Evolutionary conservation across 2,329 filamentous ascomycete species (phyloP).

Genomic region (Ceratocystis ficicola): DNA sequence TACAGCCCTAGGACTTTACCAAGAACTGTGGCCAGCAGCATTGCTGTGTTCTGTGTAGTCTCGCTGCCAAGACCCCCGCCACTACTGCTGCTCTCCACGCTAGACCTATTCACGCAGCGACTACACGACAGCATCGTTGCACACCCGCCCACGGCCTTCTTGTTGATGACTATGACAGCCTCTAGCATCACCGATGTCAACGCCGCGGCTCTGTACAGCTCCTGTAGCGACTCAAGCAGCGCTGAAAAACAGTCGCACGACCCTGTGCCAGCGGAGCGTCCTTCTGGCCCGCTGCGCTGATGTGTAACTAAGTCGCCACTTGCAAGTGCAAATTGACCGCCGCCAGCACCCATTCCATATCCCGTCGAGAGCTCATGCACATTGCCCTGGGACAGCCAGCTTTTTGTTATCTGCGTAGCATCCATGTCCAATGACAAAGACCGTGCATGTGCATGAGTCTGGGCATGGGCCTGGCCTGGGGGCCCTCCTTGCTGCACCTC

Average conservation of each 20-base stretch:
- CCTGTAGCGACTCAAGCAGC: conserved; percentile 35
- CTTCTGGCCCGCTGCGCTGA: not conserved
- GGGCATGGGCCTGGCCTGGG: conserved; percentile 23
- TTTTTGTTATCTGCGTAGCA: conserved; percentile 19
- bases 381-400: conserved; percentile 27
- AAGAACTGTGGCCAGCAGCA: conserved; percentile 40
- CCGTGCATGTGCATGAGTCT: conserved; percentile 29
- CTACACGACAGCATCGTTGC: conserved; percentile 36
- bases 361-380: conserved; percentile 11
- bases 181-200: conserved; percentile 34
- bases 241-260: conserved; percentile 7
- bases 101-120: conserved; percentile 35
- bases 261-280: not conserved
- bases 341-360: not conserved
- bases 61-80: not conserved
- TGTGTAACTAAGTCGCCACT: not conserved
- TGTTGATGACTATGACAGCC: conserved; percentile 35
- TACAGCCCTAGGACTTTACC: conserved; percentile 31
- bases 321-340: not conserved
- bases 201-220: conserved; percentile 36
- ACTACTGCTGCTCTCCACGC: conserved; percentile 19
- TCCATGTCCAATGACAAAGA: conserved; percentile 28
- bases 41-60: conserved; percentile 34
- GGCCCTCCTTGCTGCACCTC: not conserved
- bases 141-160: conserved; percentile 39